Conservation (phyloP, 306 rosid genomes). For the Medicago lupulina region DNA sequence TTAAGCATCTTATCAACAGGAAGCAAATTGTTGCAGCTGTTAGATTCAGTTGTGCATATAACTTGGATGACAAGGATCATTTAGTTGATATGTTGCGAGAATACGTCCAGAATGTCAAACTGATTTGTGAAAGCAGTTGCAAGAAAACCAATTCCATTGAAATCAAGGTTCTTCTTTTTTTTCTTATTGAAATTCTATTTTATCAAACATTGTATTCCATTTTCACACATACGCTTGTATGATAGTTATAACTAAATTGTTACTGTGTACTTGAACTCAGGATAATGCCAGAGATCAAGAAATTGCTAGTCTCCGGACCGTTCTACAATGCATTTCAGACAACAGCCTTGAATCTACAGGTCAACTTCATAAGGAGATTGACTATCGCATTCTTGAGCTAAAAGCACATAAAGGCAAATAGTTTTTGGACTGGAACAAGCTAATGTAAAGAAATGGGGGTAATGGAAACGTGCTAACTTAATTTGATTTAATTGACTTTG, state of each 20-base stretch:
- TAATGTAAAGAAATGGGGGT: too few species aligned
- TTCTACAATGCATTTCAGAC: background rate
- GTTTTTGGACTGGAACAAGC: background rate
- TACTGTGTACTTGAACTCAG: background rate
- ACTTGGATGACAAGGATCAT: background rate
- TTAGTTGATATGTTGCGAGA: background rate
- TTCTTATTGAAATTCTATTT: slow-evolving; percentile 3
- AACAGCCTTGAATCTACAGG: too few species aligned
- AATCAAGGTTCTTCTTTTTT: slow-evolving; percentile 40
- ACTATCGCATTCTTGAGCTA: too few species aligned
- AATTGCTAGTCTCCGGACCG: background rate
- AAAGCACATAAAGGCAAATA: too few species aligned
- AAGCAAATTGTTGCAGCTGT: background rate
- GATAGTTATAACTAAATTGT: background rate
- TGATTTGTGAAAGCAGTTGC: slow-evolving; percentile 22
- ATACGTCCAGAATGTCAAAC: slow-evolving; percentile 18
- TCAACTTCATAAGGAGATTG: too few species aligned
- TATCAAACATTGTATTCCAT: background rate
- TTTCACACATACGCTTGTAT: background rate
- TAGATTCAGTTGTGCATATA: background rate
- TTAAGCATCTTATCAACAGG: background rate
- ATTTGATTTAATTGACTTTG: too few species aligned
- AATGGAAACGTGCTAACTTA: too few species aligned
- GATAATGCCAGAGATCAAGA: background rate
- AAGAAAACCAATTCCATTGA: slow-evolving; percentile 13